Evolutionary conservation across 768 basidiomycete genomes (phyloP), one percentile per base, ranked within the genome.

Genomic region (Boletus vinaceobasis): DNA sequence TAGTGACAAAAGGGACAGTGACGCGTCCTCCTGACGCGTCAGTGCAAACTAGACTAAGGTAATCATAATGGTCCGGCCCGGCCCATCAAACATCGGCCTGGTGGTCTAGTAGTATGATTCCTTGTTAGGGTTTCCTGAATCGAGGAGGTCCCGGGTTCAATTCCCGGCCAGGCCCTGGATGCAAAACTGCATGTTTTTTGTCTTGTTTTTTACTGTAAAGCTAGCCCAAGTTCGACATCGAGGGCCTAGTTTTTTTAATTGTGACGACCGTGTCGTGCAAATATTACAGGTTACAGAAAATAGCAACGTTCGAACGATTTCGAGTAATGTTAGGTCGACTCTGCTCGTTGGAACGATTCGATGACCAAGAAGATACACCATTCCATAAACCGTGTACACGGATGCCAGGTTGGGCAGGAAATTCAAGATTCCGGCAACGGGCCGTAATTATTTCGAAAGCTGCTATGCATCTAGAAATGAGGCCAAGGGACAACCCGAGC

Each of bases 131-230:
- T 64, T 53, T 17, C 50, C 54, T 60, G 56, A 73, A 53, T 80
- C 76, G 78, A 79, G 78, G 78, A 80, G 78, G 79, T 77, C 78
- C 79, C 75, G 78, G 77, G 78, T 80, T 80, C 78, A 77, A 80
- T 78, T 78, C 78, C 77, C 77, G 75, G 76, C 70, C 71, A 79
- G 77, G 78, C 78, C 79, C 77, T n/a, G 1, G 31, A n/a, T 19
- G 31, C 19, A 17, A 17, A 13, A 14, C 1, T 21, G 3, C 11
- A 7, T 43, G 1, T 50, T 58, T 58, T 50, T 52, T n/a, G n/a
- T 35, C 4, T 15, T 35, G 5, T 3, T 14, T 36, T 13, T 29
- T 5, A 23, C 23, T 23, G 23, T 23, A n/a, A 43, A 10, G 9
- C 6, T 23, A 26, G 23, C 42, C 42, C 8, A 17, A 7, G n/a